Evolutionary conservation across 2,329 filamentous ascomycete genomes (phyloP), one percentile per base, ranked within the genome.

Genomic region (Colletotrichum spaethianum): DNA sequence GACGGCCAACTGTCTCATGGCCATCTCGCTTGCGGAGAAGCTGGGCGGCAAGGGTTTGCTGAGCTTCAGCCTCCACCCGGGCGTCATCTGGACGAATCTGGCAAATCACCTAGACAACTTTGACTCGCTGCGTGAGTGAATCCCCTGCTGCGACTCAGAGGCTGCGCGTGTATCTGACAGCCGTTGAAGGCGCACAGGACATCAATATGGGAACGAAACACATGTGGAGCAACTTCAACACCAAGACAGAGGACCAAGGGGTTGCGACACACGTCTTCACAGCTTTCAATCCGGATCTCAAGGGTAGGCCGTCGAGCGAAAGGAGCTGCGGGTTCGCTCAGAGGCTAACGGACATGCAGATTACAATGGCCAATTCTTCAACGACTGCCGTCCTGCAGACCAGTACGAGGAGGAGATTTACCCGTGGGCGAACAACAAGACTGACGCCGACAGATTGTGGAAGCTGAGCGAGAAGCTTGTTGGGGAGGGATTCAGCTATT

Each of bases 11-110:
- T 73, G 77, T n/a, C 75, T 82, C 31, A 79, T 81, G 28, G 76
- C 80, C 3, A 28, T 79, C 0, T 76, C 78, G 0, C 73, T 82
- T 3, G 79, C 81, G 0, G 75, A 79, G 59, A 81, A 79, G 65
- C 77, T 82, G 0, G 79, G 78, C 28, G 4, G 14, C 26, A 72
- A 73, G 16, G 79, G 79, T 11, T 75, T 82, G 1, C 70, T 71
- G 63, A 75, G 81, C 1, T 80, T 78, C 60, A 83, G 82, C 36
- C 60, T 83, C 2, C 77, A 83, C 28, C 82, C 82, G 0, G 82
- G 82, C 0, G 73, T 79, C 36, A 78, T 78, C 48, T 53, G 55
- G 2, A 75, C 74, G n/a, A 74, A 77, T 26, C 53, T 77, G 16
- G 62, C 46, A 1, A 42, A 18, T 14, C 69, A 75, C 14, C 33